Conservation (phyloP, 2,329 filamentous ascomycete species). For the Volutella citrinella region DNA sequence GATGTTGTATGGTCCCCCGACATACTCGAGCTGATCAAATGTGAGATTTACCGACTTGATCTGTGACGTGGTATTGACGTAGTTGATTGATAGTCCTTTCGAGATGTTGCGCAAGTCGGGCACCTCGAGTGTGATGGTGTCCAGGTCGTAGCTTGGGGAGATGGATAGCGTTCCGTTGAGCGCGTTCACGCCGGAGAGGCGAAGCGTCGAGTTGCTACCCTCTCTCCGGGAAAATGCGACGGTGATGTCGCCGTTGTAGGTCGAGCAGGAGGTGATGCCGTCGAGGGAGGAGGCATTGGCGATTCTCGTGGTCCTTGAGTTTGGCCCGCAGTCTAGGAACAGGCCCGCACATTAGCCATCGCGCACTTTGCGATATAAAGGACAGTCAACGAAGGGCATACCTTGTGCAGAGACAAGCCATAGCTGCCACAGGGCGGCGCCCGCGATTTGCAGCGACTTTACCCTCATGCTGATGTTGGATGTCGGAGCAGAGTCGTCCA, state of each 20-base stretch:
- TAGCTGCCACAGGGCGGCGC: too few relatives aligned
- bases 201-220: not conserved
- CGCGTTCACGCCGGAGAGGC: not conserved
- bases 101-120: not conserved
- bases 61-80: slow-evolving; percentile 1
- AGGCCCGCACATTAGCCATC: too few relatives aligned
- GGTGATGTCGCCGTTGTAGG: not conserved
- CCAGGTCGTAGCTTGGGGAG: slow-evolving; percentile 1
- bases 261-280: not conserved
- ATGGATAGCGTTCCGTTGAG: not conserved
- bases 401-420: too few relatives aligned
- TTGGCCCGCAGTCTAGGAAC: too few relatives aligned
- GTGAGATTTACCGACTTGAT: not conserved
- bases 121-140: not conserved
- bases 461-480: too few relatives aligned
- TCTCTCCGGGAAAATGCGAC: not conserved
- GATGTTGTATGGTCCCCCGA: too few relatives aligned
- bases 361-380: too few relatives aligned
- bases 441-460: too few relatives aligned
- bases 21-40: not conserved
- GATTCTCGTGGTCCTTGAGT: too few relatives aligned
- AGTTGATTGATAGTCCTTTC: not conserved
- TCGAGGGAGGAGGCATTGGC: not conserved
- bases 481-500: too few relatives aligned
- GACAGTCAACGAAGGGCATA: too few relatives aligned